Evolutionary conservation across 768 basidiomycete genomes (phyloP).

Genomic region (Terana coerulea): DNA sequence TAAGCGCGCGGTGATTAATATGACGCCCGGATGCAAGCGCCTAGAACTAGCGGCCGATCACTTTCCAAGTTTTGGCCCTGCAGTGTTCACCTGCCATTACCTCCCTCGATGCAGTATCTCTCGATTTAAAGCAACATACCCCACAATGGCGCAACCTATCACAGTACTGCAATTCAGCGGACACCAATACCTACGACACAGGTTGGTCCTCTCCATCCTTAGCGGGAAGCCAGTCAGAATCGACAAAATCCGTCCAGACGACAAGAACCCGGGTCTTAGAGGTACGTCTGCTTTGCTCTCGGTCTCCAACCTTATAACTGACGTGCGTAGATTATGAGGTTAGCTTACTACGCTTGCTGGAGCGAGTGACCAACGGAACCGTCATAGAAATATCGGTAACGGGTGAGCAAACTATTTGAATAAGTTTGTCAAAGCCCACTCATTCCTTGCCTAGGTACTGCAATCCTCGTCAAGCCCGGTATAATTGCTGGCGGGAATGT

Average conservation of each 20-base stretch:
- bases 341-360: conserved; percentile 80
- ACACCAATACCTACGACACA: conserved; percentile 78
- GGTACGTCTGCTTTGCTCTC: conserved; percentile 40
- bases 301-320: not conserved
- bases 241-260: conserved; percentile 83
- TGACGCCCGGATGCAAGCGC: not conserved
- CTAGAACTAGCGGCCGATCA: no score
- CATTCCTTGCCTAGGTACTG: conserved; percentile 59
- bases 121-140: not conserved
- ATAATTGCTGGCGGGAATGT: conserved; percentile 80
- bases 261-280: conserved; percentile 93
- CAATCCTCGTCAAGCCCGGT: conserved; percentile 89
- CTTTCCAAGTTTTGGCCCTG: no score
- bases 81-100: no score
- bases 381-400: conserved; percentile 95
- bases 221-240: conserved; percentile 84
- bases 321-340: conserved; percentile 80
- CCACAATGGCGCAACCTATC: conserved; percentile 6
- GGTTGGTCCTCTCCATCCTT: conserved; percentile 85
- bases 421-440: conserved; percentile 1
- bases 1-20: not conserved
- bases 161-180: conserved; percentile 63
- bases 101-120: no score
- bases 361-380: conserved; percentile 92
- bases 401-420: conserved; percentile 47